Evolutionary conservation across 441 rosid species (phyloP).

Genomic region (Aleurites moluccanus): DNA sequence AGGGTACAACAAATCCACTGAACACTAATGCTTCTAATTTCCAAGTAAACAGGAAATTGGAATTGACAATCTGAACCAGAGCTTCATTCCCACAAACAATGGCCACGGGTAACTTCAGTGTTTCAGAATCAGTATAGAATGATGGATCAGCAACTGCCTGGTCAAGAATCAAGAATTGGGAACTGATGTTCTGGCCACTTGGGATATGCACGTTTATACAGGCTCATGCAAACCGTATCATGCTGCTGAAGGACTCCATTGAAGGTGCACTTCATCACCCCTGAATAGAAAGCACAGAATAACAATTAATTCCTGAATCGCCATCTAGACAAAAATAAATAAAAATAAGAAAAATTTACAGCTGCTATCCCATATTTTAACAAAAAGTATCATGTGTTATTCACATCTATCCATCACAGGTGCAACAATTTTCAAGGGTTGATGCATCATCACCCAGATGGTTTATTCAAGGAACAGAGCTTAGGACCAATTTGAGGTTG

Average conservation of each 20-base stretch:
- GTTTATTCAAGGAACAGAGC: not conserved
- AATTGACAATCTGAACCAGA: conserved; percentile 65
- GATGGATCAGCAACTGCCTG: conserved; percentile 1
- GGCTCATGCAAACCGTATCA: conserved; percentile 84
- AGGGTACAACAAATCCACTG: conserved; percentile 13
- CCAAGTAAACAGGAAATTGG: conserved; percentile 28
- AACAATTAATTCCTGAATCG: not conserved
- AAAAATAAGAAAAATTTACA: not conserved
- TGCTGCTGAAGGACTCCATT: conserved; percentile 89
- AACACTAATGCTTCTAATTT: conserved; percentile 20
- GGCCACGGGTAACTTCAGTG: conserved; percentile 18
- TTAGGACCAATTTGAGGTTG: too few species aligned
- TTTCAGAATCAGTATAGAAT: conserved; percentile 9
- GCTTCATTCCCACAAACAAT: conserved; percentile 69
- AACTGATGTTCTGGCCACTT: conserved; percentile 79
- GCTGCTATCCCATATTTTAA: not conserved
- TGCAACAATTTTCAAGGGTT: not conserved
- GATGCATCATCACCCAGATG: not conserved
- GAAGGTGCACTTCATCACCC: conserved; percentile 84
- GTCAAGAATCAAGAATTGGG: conserved; percentile 57
- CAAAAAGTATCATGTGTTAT: too few species aligned
- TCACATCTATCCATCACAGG: not conserved
- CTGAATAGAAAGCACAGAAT: conserved; percentile 37
- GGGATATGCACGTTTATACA: conserved; percentile 87
- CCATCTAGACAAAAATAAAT: not conserved